Percentiles rank a stretch among this genome's conserved stretches.
Evolutionary conservation across 495 filamentous ascomycete genomes (phyloP).

Genomic region (Ascobolus immersus): DNA sequence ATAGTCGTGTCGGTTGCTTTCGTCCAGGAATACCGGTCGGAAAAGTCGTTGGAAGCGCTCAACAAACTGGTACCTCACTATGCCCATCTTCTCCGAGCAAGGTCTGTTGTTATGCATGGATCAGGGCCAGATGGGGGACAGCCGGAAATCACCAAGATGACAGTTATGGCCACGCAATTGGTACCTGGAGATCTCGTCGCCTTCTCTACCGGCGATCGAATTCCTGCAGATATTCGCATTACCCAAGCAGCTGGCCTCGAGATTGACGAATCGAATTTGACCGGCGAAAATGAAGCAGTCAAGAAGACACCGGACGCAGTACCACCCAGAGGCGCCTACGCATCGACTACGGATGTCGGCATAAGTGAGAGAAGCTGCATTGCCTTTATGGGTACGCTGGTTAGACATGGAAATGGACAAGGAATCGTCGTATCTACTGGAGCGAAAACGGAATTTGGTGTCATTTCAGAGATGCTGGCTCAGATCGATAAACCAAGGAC

Average conservation of each 20-base stretch:
- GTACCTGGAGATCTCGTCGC: constrained; percentile 80
- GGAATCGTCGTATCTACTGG: constrained; percentile 90
- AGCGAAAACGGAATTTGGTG: constrained; percentile 82
- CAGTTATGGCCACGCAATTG: constrained; percentile 59
- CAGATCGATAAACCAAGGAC: constrained; percentile 88
- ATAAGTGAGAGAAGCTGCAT: constrained; percentile 25
- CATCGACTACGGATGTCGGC: constrained; percentile 11
- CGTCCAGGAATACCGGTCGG: constrained; percentile 88
- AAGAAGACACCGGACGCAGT: constrained; percentile 44
- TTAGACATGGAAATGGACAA: constrained; percentile 85
- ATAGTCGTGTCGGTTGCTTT: constrained; percentile 95
- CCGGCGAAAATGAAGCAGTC: constrained; percentile 86
- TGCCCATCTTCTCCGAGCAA: constrained; percentile 60
- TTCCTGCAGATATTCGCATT: constrained; percentile 88
- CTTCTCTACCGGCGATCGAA: constrained; percentile 85
- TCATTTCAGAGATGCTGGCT: constrained; percentile 71
- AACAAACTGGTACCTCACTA: constrained; percentile 83
- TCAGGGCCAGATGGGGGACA: constrained; percentile 18
- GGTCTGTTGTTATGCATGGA: no score
- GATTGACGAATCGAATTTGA: constrained; percentile 93
- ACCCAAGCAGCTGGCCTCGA: constrained; percentile 65
- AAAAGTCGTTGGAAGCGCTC: constrained; percentile 88
- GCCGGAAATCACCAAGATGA: constrained; percentile 49
- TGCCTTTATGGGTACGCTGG: constrained; percentile 93
- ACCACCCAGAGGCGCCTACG: constrained; percentile 14